Percentiles rank a stretch among this genome's conserved stretches.
phyloP scores from a whole-genome alignment of 2,329 filamentous ascomycete species.

The Pyrenophora teres region DNA sequence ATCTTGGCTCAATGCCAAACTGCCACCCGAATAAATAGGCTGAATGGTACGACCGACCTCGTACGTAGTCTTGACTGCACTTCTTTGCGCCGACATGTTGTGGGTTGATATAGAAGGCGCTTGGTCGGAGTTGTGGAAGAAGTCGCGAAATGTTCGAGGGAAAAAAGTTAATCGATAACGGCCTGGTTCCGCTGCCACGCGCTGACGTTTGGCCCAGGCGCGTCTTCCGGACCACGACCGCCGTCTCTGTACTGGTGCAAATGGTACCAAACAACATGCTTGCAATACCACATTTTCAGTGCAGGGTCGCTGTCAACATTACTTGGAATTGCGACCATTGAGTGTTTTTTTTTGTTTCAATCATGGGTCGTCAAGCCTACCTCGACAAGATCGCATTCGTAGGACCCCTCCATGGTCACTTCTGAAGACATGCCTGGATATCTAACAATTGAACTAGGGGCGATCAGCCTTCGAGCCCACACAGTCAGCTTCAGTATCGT shows the following conservation, averaged over 20 bases:
- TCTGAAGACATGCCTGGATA: conserved; percentile 19
- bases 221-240: conserved; percentile 6
- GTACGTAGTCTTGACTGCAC: conserved; percentile 81
- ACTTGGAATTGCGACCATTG: neutral
- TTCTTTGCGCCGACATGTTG: conserved; percentile 55
- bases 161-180: conserved; percentile 46
- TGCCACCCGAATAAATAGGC: conserved; percentile 92
- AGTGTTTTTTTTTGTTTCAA: neutral
- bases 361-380: conserved; percentile 47
- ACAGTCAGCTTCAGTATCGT: conserved; percentile 23
- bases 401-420: conserved; percentile 7
- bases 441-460: conserved; percentile 40
- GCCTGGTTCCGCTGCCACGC: conserved; percentile 7
- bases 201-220: conserved; percentile 21
- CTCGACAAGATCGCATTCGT: conserved; percentile 47
- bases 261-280: neutral
- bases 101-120: neutral
- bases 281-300: neutral
- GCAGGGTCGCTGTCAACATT: neutral
- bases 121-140: conserved; percentile 3
- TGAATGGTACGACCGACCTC: conserved; percentile 81
- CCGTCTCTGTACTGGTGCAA: neutral
- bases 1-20: conserved; percentile 79
- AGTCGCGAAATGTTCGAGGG: conserved; percentile 28
- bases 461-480: conserved; percentile 50